phyloP scores from a whole-genome alignment of 257 asterid genomes.

The Solanum paucissectum region DNA sequence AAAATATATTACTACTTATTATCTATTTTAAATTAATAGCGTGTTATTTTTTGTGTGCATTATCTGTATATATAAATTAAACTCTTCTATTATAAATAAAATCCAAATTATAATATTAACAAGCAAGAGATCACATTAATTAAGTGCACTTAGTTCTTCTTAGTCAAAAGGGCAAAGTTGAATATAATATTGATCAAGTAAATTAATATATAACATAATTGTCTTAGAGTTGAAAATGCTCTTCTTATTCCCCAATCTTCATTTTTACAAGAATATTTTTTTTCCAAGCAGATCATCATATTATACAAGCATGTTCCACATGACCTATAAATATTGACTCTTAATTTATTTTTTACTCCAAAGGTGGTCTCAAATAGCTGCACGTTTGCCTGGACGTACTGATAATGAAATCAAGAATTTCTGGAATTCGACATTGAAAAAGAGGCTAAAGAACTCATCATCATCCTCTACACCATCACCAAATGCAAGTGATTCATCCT shows the following conservation, averaged over 20 bases:
- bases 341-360: background rate
- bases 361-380: constrained; percentile 67
- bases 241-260: background rate
- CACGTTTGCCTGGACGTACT: constrained; percentile 52
- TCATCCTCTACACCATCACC: constrained; percentile 26
- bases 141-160: background rate
- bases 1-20: background rate
- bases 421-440: constrained; percentile 54
- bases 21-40: background rate
- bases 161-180: background rate
- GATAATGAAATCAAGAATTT: constrained; percentile 58
- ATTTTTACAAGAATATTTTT: background rate
- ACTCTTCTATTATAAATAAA: background rate
- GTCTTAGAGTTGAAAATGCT: background rate
- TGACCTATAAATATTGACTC: background rate
- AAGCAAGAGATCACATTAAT: background rate
- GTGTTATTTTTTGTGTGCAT: background rate
- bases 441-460: constrained; percentile 41
- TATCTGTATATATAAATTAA: background rate
- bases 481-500: constrained; percentile 36
- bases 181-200: background rate
- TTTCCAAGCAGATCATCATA: background rate
- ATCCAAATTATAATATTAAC: background rate
- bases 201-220: background rate
- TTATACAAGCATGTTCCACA: background rate